These are phyloP conservation scores for Penicillium desertorum DNA, from an alignment of 495 filamentous ascomycete species.

Conservation along the genomic window DNA sequence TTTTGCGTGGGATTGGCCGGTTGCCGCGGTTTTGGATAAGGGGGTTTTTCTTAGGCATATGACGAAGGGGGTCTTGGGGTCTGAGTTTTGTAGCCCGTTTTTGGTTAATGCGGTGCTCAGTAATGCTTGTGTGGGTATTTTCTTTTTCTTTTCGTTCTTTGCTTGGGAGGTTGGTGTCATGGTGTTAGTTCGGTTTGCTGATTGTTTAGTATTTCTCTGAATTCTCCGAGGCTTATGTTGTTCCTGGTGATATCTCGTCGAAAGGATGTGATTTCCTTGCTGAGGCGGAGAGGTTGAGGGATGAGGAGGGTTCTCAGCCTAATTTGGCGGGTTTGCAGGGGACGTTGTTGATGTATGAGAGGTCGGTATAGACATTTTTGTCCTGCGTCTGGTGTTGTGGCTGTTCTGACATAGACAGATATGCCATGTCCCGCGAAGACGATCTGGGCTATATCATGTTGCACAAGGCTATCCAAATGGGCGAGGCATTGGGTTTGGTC, in stretches of 20 bases:
- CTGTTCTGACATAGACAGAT: conserved; percentile 20
- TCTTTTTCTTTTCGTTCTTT: neutral
- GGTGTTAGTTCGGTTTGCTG: neutral
- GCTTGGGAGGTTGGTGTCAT: no score
- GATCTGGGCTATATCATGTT: conserved; percentile 47
- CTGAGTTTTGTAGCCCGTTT: conserved; percentile 52
- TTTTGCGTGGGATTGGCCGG: conserved; percentile 58
- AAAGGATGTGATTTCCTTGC: conserved; percentile 46
- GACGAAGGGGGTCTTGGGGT: conserved; percentile 27
- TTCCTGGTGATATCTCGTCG: conserved; percentile 43
- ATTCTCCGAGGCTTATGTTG: conserved; percentile 45
- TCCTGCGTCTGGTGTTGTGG: neutral
- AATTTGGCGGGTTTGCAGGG: conserved; percentile 43
- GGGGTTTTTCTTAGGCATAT: conserved; percentile 53
- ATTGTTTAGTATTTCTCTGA: conserved; percentile 44
- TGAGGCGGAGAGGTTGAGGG: conserved; percentile 41
- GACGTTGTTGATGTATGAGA: conserved; percentile 44
- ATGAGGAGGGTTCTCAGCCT: conserved; percentile 24
- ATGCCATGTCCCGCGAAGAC: conserved; percentile 44
- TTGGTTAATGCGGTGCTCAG: conserved; percentile 56
- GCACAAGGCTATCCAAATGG: conserved; percentile 43
- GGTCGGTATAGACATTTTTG: conserved; percentile 20
- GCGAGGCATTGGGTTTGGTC: conserved; percentile 38
- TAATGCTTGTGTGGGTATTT: conserved; percentile 45
- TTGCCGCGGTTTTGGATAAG: conserved; percentile 47